Conservation (phyloP, 805 yeast species). For the Spathaspora sp. region DNA sequence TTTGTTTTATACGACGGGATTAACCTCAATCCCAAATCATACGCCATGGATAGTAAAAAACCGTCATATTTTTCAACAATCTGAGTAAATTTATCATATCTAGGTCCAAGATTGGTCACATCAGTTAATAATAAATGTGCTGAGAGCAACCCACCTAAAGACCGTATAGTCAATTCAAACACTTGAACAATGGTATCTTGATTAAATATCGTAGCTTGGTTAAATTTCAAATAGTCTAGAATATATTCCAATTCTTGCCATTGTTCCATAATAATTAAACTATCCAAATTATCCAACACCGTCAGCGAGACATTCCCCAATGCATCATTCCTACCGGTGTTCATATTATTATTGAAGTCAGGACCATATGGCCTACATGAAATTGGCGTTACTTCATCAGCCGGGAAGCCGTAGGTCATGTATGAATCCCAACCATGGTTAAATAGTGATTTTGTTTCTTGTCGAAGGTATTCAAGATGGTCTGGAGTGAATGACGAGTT, state of each 20-base stretch:
- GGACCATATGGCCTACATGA: constrained; percentile 68
- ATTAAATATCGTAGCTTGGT: constrained; percentile 49
- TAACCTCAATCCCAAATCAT: constrained; percentile 69
- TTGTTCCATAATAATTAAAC: constrained; percentile 70
- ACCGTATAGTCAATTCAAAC: constrained; percentile 80
- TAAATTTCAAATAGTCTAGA: constrained; percentile 23
- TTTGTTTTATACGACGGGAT: constrained; percentile 66
- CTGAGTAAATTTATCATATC: constrained; percentile 6
- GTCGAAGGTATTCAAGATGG: constrained; percentile 28
- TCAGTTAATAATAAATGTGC: constrained; percentile 56
- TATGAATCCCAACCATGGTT: constrained; percentile 75
- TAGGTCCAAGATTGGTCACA: constrained; percentile 7
- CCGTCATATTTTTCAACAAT: constrained; percentile 57
- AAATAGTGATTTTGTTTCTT: constrained; percentile 56
- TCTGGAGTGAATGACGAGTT: constrained; percentile 32
- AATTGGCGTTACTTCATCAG: constrained; percentile 76
- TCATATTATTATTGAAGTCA: constrained; percentile 48
- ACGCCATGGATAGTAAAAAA: constrained; percentile 64
- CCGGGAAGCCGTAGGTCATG: constrained; percentile 68
- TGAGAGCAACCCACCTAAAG: constrained; percentile 77
- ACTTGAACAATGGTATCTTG: constrained; percentile 77
- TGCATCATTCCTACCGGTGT: constrained; percentile 72
- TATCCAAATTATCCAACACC: constrained; percentile 74
- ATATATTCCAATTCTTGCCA: constrained; percentile 45
- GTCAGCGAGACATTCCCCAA: constrained; percentile 82